Evolutionary conservation across 495 filamentous ascomycete genomes (phyloP).

Genomic region (Cercophora newfieldiana): DNA sequence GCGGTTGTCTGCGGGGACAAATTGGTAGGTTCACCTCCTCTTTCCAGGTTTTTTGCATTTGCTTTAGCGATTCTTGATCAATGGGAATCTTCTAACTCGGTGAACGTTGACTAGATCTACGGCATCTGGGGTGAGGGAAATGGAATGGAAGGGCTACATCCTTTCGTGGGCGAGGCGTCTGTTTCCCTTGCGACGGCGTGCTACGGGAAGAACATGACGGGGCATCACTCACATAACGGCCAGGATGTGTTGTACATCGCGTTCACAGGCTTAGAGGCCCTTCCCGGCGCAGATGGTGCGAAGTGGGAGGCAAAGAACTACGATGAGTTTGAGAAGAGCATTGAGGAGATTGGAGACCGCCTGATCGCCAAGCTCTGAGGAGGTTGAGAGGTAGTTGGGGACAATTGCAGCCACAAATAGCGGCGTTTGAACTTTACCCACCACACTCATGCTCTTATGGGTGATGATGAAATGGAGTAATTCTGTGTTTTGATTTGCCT

Average conservation of each 20-base stretch:
- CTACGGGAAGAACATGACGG: constrained; percentile 48
- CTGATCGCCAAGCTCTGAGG: constrained; percentile 30
- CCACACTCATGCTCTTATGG: too few species aligned
- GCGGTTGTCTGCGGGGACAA: constrained; percentile 61
- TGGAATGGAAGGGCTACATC: constrained; percentile 47
- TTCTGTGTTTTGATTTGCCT: too few species aligned
- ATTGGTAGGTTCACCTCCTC: constrained; percentile 41
- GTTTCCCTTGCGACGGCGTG: constrained; percentile 61
- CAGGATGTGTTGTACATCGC: constrained; percentile 59
- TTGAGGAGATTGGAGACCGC: constrained; percentile 49
- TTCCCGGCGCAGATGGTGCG: constrained; percentile 48
- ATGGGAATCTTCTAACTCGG: not conserved
- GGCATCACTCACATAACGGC: constrained; percentile 51
- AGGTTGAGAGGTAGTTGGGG: not conserved
- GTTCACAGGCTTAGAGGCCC: constrained; percentile 51
- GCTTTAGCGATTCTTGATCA: too few species aligned
- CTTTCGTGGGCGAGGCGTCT: constrained; percentile 57
- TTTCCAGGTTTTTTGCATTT: too few species aligned
- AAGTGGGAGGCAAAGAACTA: constrained; percentile 49
- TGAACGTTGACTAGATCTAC: constrained; percentile 48
- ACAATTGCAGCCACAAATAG: not conserved
- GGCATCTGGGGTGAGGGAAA: constrained; percentile 70
- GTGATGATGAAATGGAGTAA: too few species aligned
- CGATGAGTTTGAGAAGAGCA: constrained; percentile 51
- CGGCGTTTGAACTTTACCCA: too few species aligned